phyloP scores from a whole-genome alignment of 1,284 basidiomycete species.

The Melampsora medusae region DNA sequence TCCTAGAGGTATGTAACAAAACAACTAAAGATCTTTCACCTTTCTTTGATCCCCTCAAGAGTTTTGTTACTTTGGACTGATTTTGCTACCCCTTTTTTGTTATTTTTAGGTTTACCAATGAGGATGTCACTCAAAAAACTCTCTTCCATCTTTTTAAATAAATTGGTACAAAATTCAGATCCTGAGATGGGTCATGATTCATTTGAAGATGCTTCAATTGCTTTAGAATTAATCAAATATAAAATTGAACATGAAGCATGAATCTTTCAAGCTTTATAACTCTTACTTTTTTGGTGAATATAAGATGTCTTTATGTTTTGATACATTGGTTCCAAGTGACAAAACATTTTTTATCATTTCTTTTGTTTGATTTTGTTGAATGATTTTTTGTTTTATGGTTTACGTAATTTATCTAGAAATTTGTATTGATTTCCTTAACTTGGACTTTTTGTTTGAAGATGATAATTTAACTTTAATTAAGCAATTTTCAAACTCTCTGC shows the following conservation, averaged over 20 bases:
- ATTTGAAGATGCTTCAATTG: conserved; percentile 14
- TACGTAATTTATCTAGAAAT: too few relatives aligned
- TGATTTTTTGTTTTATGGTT: too few relatives aligned
- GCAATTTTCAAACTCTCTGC: too few relatives aligned
- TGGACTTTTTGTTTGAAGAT: too few relatives aligned
- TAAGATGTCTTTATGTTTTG: too few relatives aligned
- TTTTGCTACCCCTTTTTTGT: neutral
- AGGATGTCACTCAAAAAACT: conserved; percentile 22
- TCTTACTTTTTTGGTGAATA: too few relatives aligned
- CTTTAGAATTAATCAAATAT: conserved; percentile 18
- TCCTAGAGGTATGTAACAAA: neutral
- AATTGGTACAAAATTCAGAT: conserved; percentile 14
- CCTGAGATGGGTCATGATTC: conserved; percentile 3
- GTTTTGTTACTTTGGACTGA: neutral
- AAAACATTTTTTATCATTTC: too few relatives aligned
- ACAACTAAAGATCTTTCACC: neutral
- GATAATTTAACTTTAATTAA: too few relatives aligned
- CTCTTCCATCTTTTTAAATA: conserved; percentile 8
- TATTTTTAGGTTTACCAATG: conserved; percentile 15
- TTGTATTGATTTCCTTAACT: too few relatives aligned
- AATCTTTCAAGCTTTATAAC: too few relatives aligned
- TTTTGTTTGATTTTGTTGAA: too few relatives aligned
- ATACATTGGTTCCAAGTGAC: too few relatives aligned
- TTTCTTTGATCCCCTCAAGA: neutral
- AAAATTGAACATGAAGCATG: conserved; percentile 4